Evolutionary conservation across 2,329 filamentous ascomycete genomes (phyloP).

Genomic region (Aspergillus eucalypticola): DNA sequence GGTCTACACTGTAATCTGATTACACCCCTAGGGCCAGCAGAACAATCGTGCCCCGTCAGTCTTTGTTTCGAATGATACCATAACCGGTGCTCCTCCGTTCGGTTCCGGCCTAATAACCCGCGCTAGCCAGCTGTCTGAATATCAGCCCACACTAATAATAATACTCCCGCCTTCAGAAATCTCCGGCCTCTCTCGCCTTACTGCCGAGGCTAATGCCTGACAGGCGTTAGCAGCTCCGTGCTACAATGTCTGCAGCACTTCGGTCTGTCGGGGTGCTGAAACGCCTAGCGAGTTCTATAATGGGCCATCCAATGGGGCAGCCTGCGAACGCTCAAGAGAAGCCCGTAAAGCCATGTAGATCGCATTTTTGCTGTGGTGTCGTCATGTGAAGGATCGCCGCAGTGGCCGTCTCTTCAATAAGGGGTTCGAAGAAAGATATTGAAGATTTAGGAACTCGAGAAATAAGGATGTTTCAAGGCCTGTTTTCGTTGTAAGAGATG

Average conservation of each 20-base stretch:
- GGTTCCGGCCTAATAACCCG: neutral
- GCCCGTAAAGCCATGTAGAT: neutral
- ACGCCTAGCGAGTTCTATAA: constrained; percentile 7
- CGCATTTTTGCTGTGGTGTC: neutral
- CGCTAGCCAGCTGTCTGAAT: neutral
- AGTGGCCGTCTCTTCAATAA: neutral
- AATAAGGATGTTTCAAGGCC: constrained; percentile 44
- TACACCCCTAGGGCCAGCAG: neutral
- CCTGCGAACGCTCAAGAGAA: neutral
- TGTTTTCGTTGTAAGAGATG: constrained; percentile 17
- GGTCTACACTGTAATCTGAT: too few relatives aligned
- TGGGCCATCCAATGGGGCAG: neutral
- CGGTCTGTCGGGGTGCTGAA: constrained; percentile 12
- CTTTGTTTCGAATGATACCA: neutral
- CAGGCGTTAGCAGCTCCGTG: neutral
- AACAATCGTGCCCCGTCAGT: neutral
- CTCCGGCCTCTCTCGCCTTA: neutral
- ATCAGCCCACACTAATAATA: neutral
- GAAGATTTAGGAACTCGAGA: constrained; percentile 20
- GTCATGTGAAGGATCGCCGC: neutral
- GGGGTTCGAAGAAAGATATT: neutral
- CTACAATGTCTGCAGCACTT: constrained; percentile 6
- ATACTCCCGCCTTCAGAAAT: neutral
- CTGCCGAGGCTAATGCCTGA: constrained; percentile 8
- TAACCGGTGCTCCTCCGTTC: neutral